phyloP scores from a whole-genome alignment of 306 rosid species.

The Acmispon strigosus region DNA sequence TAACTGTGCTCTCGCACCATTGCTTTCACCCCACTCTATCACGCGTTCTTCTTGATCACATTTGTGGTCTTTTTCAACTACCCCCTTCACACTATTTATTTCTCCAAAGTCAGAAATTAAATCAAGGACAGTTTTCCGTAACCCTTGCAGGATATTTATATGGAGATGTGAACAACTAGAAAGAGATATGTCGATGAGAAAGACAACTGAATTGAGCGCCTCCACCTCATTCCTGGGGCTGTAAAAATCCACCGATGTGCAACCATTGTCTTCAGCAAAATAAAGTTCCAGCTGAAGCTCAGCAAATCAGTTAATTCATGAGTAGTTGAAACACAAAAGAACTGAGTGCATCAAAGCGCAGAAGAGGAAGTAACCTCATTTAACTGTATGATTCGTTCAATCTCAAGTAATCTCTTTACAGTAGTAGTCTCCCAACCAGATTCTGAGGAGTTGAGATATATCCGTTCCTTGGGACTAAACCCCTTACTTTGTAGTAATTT shows the following conservation, averaged over 20 bases:
- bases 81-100: conserved; percentile 27
- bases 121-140: conserved; percentile 31
- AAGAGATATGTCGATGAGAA: conserved; percentile 42
- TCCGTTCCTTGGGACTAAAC: conserved; percentile 44
- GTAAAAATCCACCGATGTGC: conserved; percentile 41
- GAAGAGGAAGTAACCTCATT: conserved; percentile 59
- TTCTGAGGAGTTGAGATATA: conserved; percentile 33
- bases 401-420: conserved; percentile 48
- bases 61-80: conserved; percentile 34
- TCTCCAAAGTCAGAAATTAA: conserved; percentile 41
- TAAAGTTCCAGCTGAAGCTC: conserved; percentile 75
- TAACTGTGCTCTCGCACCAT: conserved; percentile 58
- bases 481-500: conserved; percentile 54
- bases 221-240: conserved; percentile 75
- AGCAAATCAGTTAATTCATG: conserved; percentile 20
- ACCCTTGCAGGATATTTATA: conserved; percentile 35
- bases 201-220: conserved; percentile 61
- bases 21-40: conserved; percentile 68
- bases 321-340: conserved; percentile 14
- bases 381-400: conserved; percentile 60
- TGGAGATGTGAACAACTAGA: conserved; percentile 32
- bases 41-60: conserved; percentile 45
- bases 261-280: conserved; percentile 54
- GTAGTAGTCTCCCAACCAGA: conserved; percentile 32
- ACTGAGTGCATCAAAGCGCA: conserved; percentile 16